phyloP scores from a whole-genome alignment of 2,329 filamentous ascomycete genomes.

The Colletotrichum higginsianum region DNA sequence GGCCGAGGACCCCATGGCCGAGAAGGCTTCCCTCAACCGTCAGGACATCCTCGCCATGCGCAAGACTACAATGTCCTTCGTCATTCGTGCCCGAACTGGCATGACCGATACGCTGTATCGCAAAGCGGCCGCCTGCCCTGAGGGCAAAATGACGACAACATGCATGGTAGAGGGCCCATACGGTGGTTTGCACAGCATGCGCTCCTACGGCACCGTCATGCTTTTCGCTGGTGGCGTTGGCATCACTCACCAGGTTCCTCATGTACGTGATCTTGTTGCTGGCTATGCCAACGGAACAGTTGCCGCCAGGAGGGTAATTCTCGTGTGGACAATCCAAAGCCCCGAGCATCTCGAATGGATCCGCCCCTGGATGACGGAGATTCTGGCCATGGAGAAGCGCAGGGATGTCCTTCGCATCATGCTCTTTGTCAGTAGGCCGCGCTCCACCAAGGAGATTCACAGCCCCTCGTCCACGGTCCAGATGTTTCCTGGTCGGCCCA shows the following conservation, averaged over 20 bases:
- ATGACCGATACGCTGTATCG: conserved; percentile 80
- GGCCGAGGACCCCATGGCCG: conserved; percentile 63
- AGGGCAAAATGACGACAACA: conserved; percentile 73
- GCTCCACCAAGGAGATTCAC: conserved; percentile 85
- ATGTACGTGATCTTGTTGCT: conserved; percentile 79
- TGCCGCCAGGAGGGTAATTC: conserved; percentile 78
- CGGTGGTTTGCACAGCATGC: conserved; percentile 78
- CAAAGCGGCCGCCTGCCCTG: conserved; percentile 73
- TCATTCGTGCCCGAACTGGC: conserved; percentile 81
- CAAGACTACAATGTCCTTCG: conserved; percentile 78
- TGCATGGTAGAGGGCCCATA: conserved; percentile 85
- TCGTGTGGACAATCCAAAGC: conserved; percentile 85
- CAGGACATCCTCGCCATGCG: conserved; percentile 72
- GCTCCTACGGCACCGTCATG: conserved; percentile 84
- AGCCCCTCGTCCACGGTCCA: conserved; percentile 83
- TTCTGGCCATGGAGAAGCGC: conserved; percentile 81
- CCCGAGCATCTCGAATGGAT: conserved; percentile 89
- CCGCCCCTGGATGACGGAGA: conserved; percentile 86
- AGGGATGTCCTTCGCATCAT: conserved; percentile 83
- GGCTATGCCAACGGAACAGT: conserved; percentile 79
- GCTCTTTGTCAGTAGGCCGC: conserved; percentile 82
- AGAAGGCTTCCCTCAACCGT: conserved; percentile 72
- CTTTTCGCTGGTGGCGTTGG: conserved; percentile 86
- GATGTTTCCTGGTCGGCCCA: conserved; percentile 86
- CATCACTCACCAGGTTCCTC: conserved; percentile 84